phyloP scores from a whole-genome alignment of 2,329 filamentous ascomycete genomes.

The Cladosporium sp. region DNA sequence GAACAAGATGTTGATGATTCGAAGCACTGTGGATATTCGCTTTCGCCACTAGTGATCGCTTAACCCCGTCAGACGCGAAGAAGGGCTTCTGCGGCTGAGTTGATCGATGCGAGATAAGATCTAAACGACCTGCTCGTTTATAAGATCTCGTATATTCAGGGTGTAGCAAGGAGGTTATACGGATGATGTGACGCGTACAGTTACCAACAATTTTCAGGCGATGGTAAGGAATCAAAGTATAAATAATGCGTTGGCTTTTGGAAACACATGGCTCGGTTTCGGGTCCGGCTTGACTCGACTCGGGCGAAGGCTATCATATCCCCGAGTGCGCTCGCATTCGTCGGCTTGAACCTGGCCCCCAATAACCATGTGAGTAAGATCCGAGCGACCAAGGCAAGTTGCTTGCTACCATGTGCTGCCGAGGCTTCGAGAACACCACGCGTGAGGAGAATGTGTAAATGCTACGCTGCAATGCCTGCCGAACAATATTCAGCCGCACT shows the following conservation, averaged over 20 bases:
- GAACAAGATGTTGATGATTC: neutral
- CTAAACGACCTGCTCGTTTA: neutral
- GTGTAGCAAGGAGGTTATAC: neutral
- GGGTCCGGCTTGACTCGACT: neutral
- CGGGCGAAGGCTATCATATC: neutral
- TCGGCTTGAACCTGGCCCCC: neutral
- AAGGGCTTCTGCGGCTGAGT: neutral
- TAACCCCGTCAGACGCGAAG: conserved; percentile 4
- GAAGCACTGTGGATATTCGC: neutral
- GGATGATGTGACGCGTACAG: neutral
- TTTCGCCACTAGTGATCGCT: conserved; percentile 7
- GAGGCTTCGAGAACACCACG: neutral
- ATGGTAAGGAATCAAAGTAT: neutral
- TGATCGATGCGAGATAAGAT: conserved; percentile 8
- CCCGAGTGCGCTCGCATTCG: neutral
- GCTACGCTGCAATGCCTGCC: neutral
- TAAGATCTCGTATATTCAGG: neutral
- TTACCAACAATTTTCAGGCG: neutral
- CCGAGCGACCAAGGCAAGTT: neutral
- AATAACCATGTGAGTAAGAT: neutral
- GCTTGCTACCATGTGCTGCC: neutral
- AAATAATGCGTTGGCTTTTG: neutral
- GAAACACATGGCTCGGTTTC: neutral
- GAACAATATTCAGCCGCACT: neutral
- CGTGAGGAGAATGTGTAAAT: neutral